Evolutionary conservation across 768 basidiomycete genomes (phyloP), one percentile per base, ranked within the genome.

Genomic region (Tricholoma terreum): DNA sequence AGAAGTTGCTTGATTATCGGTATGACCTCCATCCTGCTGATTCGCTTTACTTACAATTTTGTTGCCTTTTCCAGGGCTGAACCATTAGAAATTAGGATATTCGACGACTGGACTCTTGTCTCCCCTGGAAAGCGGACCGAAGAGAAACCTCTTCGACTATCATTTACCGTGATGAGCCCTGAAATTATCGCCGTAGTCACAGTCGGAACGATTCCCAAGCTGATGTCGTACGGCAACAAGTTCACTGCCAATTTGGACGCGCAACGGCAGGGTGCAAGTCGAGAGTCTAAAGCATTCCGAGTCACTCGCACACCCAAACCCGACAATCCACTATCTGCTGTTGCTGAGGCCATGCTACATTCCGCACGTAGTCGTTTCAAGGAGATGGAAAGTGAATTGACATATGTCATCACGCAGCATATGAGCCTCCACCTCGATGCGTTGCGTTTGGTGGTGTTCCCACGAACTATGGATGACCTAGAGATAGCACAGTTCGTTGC

Each of bases 311-410:
- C 80, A 5, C 86, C 88, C 5, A 87, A 83, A 64, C 89, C 89
- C 6, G 86, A 86, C 51, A 92, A 92, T 61, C 86, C 92, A 1
- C 75, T 94, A 14, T 90, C 90, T 1, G 84, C 88, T 11, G 90
- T 94, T n/a, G 92, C 92, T 1, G 84, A 89, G 60, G 89, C 91
- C 30, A 90, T 93, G 84, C 70, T 94, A 36, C 77, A 81, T 54
- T 89, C 90, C 0, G 89, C 92, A 24, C 81, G 84, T 40, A 84
- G 75, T 42, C 82, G 84, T 19, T 82, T 92, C 70, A 86, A 82
- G 61, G 90, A 90, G 70, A 77, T 80, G 12, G 88, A 87, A 56
- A 70, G 74, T 8, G 80, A 75, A 1, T 69, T 89, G 7, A 80
- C 81, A 5, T 85, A 86, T 60, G 72, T 81, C 14, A 83, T 94